A percentile compares a stretch with the other conserved stretches of the same genome.
Evolutionary conservation across 768 basidiomycete species (phyloP).

Genomic region (Clathrus columnatus): DNA sequence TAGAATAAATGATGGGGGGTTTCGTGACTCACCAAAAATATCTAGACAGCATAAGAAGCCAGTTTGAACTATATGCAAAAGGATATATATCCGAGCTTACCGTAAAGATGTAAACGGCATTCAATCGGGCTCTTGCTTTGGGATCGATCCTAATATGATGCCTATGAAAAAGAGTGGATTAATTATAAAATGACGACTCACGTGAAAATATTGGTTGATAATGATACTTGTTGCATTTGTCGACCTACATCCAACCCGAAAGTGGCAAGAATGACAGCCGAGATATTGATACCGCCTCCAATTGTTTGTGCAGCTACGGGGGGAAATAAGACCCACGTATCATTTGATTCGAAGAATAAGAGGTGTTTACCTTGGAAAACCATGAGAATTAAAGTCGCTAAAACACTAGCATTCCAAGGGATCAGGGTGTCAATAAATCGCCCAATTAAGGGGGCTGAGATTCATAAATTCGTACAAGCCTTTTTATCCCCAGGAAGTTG

Average conservation of each 20-base stretch:
- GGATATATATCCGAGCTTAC: slow-evolving; percentile 27
- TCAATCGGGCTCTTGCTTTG: slow-evolving; percentile 58
- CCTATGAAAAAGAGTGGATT: slow-evolving; percentile 10
- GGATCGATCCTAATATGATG: slow-evolving; percentile 27
- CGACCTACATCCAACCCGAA: slow-evolving; percentile 66
- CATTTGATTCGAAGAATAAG: background rate
- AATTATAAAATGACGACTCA: slow-evolving; percentile 18
- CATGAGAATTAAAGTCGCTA: slow-evolving; percentile 39
- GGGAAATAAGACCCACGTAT: background rate
- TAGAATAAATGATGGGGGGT: background rate
- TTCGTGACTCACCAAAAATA: slow-evolving; percentile 6
- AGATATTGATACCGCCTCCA: slow-evolving; percentile 61
- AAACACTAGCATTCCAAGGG: slow-evolving; percentile 69
- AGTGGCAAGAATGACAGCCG: slow-evolving; percentile 58
- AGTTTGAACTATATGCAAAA: background rate
- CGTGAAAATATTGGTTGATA: slow-evolving; percentile 53
- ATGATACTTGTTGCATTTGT: slow-evolving; percentile 66
- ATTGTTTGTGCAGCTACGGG: slow-evolving; percentile 45
- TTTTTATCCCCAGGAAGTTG: background rate
- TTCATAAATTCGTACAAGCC: slow-evolving; percentile 33
- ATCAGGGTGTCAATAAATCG: slow-evolving; percentile 59
- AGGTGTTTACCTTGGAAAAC: slow-evolving; percentile 33
- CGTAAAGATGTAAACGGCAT: slow-evolving; percentile 66
- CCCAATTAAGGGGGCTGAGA: slow-evolving; percentile 57
- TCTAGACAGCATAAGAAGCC: slow-evolving; percentile 2